Conservation (phyloP, 176 grass and related monocot genomes). For the Saccharum spontaneum region DNA sequence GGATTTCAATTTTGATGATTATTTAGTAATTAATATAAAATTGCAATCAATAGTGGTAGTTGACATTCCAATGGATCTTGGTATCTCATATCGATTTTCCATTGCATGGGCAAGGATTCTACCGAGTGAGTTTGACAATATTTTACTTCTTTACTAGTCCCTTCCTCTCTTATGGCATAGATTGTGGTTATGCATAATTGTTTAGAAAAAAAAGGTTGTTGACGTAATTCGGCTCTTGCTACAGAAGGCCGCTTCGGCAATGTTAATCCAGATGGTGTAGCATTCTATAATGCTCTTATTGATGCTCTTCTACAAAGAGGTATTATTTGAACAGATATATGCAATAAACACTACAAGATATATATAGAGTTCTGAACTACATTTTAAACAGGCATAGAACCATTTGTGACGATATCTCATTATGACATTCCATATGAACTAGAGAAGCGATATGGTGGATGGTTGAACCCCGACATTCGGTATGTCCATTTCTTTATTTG, state of each 20-base stretch:
- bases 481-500: slow-evolving; percentile 20
- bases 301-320: slow-evolving; percentile 46
- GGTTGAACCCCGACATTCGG: slow-evolving; percentile 60
- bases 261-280: slow-evolving; percentile 48
- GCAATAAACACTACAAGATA: not conserved
- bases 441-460: slow-evolving; percentile 55
- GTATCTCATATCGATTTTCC: slow-evolving; percentile 63
- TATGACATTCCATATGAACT: slow-evolving; percentile 75
- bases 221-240: not conserved
- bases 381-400: slow-evolving; percentile 53
- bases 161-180: not conserved
- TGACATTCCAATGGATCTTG: too few species aligned
- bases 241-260: slow-evolving; percentile 51
- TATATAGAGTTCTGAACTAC: not conserved
- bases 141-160: not conserved
- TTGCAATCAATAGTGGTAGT: too few species aligned
- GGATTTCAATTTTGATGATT: too few species aligned
- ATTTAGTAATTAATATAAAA: too few species aligned
- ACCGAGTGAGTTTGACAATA: slow-evolving; percentile 46
- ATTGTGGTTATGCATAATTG: too few species aligned
- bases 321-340: not conserved
- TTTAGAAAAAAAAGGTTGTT: not conserved
- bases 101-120: slow-evolving; percentile 74
- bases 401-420: slow-evolving; percentile 73
- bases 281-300: slow-evolving; percentile 59